Percentiles rank a stretch among this genome's conserved stretches.
Conservation (phyloP, 441 rosid species). For the Capsella rubella region DNA sequence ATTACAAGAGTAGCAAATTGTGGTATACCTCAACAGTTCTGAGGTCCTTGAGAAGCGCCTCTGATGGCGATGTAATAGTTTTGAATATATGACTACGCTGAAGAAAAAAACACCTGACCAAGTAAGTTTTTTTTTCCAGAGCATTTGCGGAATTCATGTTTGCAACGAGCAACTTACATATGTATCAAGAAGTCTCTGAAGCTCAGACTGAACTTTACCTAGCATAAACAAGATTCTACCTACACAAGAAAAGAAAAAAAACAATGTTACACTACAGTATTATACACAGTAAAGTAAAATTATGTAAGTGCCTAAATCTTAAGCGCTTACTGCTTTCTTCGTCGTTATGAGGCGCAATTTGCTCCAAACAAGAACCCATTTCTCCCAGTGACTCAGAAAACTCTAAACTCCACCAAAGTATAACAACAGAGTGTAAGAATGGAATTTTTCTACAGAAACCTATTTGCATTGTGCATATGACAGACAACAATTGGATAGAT, state of each 20-base stretch:
- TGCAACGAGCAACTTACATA: conserved; percentile 71
- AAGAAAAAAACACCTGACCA: conserved; percentile 39
- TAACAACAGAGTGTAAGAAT: conserved; percentile 5
- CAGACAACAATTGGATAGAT: not conserved
- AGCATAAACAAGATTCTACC: conserved; percentile 74
- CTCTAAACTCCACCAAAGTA: conserved; percentile 56
- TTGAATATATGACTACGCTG: conserved; percentile 85
- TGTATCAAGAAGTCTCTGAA: conserved; percentile 83
- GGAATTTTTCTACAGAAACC: not conserved
- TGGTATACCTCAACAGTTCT: conserved; percentile 89
- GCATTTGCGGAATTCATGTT: not conserved
- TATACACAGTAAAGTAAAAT: not conserved
- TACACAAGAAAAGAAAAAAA: conserved; percentile 48
- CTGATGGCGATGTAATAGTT: conserved; percentile 95
- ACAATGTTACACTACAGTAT: conserved; percentile 29
- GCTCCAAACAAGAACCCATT: conserved; percentile 88
- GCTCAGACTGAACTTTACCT: conserved; percentile 88
- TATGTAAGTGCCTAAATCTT: conserved; percentile 6
- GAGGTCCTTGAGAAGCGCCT: conserved; percentile 91
- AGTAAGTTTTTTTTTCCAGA: not conserved
- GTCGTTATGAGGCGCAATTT: conserved; percentile 67
- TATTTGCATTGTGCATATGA: not conserved
- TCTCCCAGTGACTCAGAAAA: conserved; percentile 95
- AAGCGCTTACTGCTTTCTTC: conserved; percentile 74
- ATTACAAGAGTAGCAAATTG: not conserved